phyloP scores from a whole-genome alignment of 495 filamentous ascomycete species.

The Neurospora sp. region DNA sequence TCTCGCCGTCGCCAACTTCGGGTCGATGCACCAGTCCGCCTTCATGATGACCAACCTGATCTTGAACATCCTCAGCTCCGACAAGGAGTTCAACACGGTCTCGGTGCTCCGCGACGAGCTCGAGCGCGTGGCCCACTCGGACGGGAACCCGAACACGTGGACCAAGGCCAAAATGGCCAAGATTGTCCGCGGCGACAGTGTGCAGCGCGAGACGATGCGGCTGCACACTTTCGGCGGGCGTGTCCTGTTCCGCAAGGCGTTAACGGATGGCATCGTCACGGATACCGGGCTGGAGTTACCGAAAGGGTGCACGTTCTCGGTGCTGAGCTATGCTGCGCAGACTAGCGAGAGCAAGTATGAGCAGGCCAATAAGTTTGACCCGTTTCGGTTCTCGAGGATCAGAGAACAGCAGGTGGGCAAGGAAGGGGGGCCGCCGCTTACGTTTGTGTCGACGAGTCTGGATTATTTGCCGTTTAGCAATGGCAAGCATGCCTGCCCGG shows the following conservation, averaged over 20 bases:
- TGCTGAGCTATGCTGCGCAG: conserved; percentile 21
- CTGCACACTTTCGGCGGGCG: conserved; percentile 25
- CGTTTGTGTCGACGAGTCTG: conserved; percentile 4
- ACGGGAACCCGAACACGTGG: conserved; percentile 11
- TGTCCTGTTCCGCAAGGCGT: conserved; percentile 22
- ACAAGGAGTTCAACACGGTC: conserved; percentile 27
- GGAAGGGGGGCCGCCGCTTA: conserved; percentile 1
- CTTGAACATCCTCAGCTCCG: conserved; percentile 21
- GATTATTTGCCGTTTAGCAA: conserved; percentile 30
- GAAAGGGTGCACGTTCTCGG: conserved; percentile 16
- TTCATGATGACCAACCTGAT: conserved; percentile 15
- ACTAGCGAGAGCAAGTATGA: conserved; percentile 22
- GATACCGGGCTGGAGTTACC: conserved; percentile 26
- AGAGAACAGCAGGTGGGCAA: conserved; percentile 6
- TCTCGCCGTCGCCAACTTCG: conserved; percentile 19
- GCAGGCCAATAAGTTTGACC: conserved; percentile 14
- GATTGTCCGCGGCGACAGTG: conserved; percentile 30
- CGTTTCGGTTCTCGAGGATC: conserved; percentile 16
- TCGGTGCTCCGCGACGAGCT: conserved; percentile 25
- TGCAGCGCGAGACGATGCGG: conserved; percentile 31
- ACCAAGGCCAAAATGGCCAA: conserved; percentile 21
- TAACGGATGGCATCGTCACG: conserved; percentile 12
- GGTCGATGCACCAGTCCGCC: conserved; percentile 19
- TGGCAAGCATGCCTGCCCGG: conserved; percentile 36
- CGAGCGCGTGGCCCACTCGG: conserved; percentile 1